Base-by-base conservation (phyloP, 805 yeast genomes). In the Candida taoyuanica region DNA sequence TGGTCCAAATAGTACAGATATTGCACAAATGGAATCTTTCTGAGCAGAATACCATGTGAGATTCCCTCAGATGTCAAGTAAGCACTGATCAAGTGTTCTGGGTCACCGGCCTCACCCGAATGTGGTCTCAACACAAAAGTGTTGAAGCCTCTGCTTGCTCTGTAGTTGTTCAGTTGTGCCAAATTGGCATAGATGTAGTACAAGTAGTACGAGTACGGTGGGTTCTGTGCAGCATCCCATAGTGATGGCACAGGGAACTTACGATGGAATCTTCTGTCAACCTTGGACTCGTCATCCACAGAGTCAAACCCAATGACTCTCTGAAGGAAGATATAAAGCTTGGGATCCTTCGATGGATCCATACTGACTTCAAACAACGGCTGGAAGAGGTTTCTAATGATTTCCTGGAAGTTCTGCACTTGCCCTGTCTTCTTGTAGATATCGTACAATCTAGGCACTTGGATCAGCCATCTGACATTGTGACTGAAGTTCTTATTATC, bases 61-160 rank as follows among this genome's bases (percentile, higher is more conserved):
- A 93, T 93, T 36, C 95, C 86, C 55, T 91, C 94, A 1, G 97
- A 80, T 1, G 93, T 77, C 53, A 93, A 64, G 54, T 84, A 93
- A 2, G 98, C 89, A 35, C 89, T 74, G 31, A 89, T 85, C 56
- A 94, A 70, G 67, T 93, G 98, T 56, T 93, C 98, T 1, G 98
- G 97, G 57, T 93, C 98, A 43, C 99, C 99, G n/a, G 98, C 99
- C 63, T 93, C 99, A 47, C 99, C 99, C 51, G 96, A 86, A 62
- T 93, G 99, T 4, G 99, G 99, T 54, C 98, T 76, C 52, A 93
- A 67, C n/a, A 87, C 94, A 63, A 93, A 81, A 0, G 97, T 89
- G 59, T 85, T 89, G 63, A 77, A 84, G 0, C 85, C 83, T 41
- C 89, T 73, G 41, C 67, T 71, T 24, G 70, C 65, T 63, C 99